A percentile compares a stretch with the other conserved stretches of the same genome.
These are phyloP conservation scores for Herpetospermum pedunculosum DNA, from an alignment of 306 rosid species.

Conservation along the genomic window DNA sequence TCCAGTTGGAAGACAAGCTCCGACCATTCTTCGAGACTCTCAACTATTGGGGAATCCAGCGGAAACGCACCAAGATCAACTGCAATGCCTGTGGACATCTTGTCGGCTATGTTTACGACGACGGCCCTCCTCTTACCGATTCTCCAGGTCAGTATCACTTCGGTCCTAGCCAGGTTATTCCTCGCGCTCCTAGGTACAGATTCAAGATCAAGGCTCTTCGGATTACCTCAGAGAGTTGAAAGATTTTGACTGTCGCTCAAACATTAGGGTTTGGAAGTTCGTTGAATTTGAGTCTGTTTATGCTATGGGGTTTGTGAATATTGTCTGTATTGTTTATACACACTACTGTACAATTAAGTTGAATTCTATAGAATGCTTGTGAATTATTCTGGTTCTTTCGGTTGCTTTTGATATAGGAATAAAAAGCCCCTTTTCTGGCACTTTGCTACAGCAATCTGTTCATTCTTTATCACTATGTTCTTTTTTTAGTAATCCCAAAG, in stretches of 20 bases:
- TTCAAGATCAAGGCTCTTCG: constrained; percentile 69
- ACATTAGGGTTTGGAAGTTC: neutral
- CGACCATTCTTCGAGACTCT: constrained; percentile 71
- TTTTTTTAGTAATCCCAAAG: neutral
- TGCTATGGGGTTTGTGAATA: neutral
- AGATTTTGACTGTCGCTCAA: neutral
- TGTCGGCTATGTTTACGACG: constrained; percentile 68
- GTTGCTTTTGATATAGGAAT: neutral
- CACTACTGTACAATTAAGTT: neutral
- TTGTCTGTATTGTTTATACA: neutral
- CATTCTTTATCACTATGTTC: neutral
- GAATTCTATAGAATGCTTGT: neutral
- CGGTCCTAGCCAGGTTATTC: constrained; percentile 93
- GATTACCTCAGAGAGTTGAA: constrained; percentile 29
- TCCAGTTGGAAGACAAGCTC: constrained; percentile 73
- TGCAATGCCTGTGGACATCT: constrained; percentile 41
- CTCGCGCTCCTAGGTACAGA: constrained; percentile 63
- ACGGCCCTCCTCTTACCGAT: constrained; percentile 64
- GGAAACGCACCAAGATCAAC: constrained; percentile 74
- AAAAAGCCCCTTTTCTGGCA: neutral
- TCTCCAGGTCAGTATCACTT: constrained; percentile 65
- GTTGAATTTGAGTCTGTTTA: neutral
- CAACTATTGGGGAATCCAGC: constrained; percentile 82
- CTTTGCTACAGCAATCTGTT: neutral
- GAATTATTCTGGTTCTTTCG: neutral